These are phyloP conservation scores for Cajanus cajan DNA, from an alignment of 306 rosid genomes.

Conservation along the genomic window DNA sequence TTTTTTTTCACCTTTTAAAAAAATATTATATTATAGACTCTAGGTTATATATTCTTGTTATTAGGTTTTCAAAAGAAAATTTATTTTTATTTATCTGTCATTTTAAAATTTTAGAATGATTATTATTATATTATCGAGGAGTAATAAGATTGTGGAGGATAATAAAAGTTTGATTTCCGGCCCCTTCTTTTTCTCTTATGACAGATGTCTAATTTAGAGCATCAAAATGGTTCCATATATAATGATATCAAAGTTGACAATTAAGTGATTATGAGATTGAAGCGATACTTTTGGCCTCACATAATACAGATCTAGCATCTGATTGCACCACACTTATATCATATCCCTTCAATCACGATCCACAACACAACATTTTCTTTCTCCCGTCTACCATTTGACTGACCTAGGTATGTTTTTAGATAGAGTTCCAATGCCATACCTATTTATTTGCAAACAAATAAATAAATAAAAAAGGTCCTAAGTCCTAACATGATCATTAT, in stretches of 20 bases:
- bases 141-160: background rate
- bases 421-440: conserved; percentile 7
- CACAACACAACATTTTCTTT: conserved; percentile 30
- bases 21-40: too few relatives aligned
- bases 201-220: conserved; percentile 49
- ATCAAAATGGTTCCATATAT: conserved; percentile 32
- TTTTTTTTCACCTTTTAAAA: too few relatives aligned
- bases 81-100: too few relatives aligned
- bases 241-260: conserved; percentile 66
- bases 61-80: too few relatives aligned
- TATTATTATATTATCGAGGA: too few relatives aligned
- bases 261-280: conserved; percentile 51
- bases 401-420: background rate
- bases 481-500: conserved; percentile 30
- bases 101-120: too few relatives aligned
- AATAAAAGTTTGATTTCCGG: background rate
- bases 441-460: background rate
- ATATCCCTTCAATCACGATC: conserved; percentile 78
- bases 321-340: conserved; percentile 47
- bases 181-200: background rate
- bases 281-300: conserved; percentile 45
- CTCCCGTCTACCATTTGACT: background rate
- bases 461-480: conserved; percentile 4
- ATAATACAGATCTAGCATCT: conserved; percentile 30
- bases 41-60: too few relatives aligned